Conservation (phyloP, 148 eudicot genomes). For the Nepenthes gracilis region DNA sequence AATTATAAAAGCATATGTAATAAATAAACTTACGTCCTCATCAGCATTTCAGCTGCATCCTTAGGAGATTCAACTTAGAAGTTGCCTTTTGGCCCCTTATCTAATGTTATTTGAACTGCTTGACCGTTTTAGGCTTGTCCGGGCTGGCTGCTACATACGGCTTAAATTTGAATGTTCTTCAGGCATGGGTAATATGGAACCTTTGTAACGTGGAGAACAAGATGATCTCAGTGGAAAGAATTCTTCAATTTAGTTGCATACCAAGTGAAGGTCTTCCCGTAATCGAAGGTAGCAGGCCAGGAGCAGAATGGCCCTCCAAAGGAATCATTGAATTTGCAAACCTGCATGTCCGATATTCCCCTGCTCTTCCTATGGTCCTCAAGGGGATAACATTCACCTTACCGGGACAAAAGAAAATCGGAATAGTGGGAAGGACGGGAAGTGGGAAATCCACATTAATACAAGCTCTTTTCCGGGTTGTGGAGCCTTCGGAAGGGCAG, state of each 20-base stretch:
- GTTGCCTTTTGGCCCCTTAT: background rate
- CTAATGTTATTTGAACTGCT: background rate
- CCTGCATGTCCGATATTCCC: slow-evolving; percentile 61
- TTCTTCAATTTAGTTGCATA: slow-evolving; percentile 50
- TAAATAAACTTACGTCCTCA: too few relatives aligned
- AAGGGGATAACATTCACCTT: slow-evolving; percentile 69
- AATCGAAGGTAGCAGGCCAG: slow-evolving; percentile 45
- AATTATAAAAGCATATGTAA: too few relatives aligned
- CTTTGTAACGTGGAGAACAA: slow-evolving; percentile 92
- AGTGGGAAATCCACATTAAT: slow-evolving; percentile 93
- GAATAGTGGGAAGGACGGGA: slow-evolving; percentile 84
- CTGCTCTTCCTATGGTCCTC: slow-evolving; percentile 61
- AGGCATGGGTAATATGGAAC: slow-evolving; percentile 98
- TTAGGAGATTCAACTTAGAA: background rate
- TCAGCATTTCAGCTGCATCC: too few relatives aligned
- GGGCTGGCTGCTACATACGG: slow-evolving; percentile 91
- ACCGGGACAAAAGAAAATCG: slow-evolving; percentile 61
- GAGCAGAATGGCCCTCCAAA: slow-evolving; percentile 58
- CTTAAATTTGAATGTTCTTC: slow-evolving; percentile 63
- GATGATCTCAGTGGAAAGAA: slow-evolving; percentile 88
- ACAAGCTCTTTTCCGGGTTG: slow-evolving; percentile 87
- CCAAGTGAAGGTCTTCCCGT: slow-evolving; percentile 73
- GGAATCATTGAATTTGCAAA: slow-evolving; percentile 53
- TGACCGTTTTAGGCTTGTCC: slow-evolving; percentile 41
- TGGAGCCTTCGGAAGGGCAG: slow-evolving; percentile 63